These are phyloP conservation scores for Termitomyces sp. DNA, from an alignment of 1,284 basidiomycete species.

Conservation along the genomic window DNA sequence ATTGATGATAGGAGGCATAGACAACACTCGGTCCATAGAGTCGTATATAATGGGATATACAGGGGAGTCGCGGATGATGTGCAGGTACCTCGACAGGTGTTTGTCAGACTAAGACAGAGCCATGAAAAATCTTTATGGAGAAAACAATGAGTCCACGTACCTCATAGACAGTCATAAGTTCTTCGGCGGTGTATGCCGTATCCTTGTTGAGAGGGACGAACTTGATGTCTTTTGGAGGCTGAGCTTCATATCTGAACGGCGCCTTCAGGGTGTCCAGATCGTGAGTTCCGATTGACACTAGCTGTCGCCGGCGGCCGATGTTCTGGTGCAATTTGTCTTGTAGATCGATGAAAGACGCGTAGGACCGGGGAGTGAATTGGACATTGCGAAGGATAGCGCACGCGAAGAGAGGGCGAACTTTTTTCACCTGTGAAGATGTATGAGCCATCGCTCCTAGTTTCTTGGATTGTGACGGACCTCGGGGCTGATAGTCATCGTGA, in stretches of 20 bases:
- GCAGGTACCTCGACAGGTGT: slow-evolving; percentile 86
- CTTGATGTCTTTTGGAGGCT: slow-evolving; percentile 84
- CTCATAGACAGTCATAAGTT: slow-evolving; percentile 90
- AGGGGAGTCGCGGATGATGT: slow-evolving; percentile 91
- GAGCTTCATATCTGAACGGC: slow-evolving; percentile 92
- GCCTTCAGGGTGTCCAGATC: slow-evolving; percentile 87
- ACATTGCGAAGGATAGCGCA: slow-evolving; percentile 89
- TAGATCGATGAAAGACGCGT: slow-evolving; percentile 96
- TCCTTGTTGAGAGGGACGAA: slow-evolving; percentile 83
- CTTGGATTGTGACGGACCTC: slow-evolving; percentile 43
- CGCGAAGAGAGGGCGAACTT: slow-evolving; percentile 89
- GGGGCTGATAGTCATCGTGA: slow-evolving; percentile 65
- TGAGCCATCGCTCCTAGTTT: neutral
- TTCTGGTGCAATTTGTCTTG: slow-evolving; percentile 99
- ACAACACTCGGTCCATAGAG: slow-evolving; percentile 78
- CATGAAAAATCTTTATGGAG: neutral
- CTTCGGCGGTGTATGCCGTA: slow-evolving; percentile 71
- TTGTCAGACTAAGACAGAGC: slow-evolving; percentile 70
- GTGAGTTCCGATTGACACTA: slow-evolving; percentile 97
- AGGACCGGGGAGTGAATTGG: slow-evolving; percentile 84
- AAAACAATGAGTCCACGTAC: slow-evolving; percentile 34
- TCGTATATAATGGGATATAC: slow-evolving; percentile 99
- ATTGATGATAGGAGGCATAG: slow-evolving; percentile 99
- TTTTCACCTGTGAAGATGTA: slow-evolving; percentile 51
- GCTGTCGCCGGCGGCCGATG: slow-evolving; percentile 83